Conservation (phyloP, 2,329 filamentous ascomycete species). For the Claviceps sp. region DNA sequence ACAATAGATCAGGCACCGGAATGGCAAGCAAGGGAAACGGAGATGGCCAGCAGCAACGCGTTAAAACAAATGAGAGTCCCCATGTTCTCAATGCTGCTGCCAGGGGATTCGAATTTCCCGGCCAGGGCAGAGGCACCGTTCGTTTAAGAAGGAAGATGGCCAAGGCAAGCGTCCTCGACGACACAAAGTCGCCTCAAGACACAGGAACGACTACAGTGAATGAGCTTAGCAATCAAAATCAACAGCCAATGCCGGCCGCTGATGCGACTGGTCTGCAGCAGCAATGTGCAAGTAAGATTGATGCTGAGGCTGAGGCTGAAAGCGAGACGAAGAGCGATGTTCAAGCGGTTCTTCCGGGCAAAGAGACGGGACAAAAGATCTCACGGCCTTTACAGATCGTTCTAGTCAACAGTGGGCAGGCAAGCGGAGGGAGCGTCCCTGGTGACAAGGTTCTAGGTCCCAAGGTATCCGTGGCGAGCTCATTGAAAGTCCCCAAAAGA, state of each 20-base stretch:
- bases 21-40: neutral
- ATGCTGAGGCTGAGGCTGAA: too few relatives aligned
- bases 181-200: neutral
- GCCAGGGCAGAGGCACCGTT: conserved; percentile 1
- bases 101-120: neutral
- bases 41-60: neutral
- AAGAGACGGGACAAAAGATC: neutral
- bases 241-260: neutral
- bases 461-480: neutral
- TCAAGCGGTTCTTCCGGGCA: neutral
- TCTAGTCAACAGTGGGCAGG: neutral
- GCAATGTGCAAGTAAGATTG: neutral
- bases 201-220: neutral
- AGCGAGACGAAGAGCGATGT: neutral
- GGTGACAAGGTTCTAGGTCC: neutral
- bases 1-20: neutral
- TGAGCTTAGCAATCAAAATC: neutral
- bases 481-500: neutral
- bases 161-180: neutral
- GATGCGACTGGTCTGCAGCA: neutral
- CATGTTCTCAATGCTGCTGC: neutral
- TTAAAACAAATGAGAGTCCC: neutral
- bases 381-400: neutral
- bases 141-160: neutral
- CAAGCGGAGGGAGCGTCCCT: neutral